These are phyloP conservation scores for Alternaria arborescens DNA, from an alignment of 2,329 filamentous ascomycete genomes.

Conservation along the genomic window DNA sequence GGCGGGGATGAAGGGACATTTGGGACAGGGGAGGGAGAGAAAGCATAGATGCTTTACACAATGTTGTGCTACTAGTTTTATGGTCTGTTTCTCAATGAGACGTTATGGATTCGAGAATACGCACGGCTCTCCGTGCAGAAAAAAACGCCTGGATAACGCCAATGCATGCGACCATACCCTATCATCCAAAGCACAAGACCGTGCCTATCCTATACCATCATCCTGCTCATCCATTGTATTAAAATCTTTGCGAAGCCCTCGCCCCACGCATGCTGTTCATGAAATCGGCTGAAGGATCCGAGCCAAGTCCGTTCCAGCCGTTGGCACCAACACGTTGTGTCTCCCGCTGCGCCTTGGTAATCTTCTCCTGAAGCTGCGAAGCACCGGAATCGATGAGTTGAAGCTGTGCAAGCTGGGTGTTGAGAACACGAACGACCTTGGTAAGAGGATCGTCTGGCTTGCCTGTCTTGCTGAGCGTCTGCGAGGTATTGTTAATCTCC, in stretches of 20 bases:
- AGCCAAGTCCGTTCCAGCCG: slow-evolving; percentile 63
- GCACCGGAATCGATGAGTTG: slow-evolving; percentile 93
- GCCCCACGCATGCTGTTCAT: slow-evolving; percentile 85
- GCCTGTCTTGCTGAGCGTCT: slow-evolving; percentile 84
- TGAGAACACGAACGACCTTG: slow-evolving; percentile 94
- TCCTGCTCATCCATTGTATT: slow-evolving; percentile 34
- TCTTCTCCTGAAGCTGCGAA: slow-evolving; percentile 80
- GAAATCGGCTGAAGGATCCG: slow-evolving; percentile 84
- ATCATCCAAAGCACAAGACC: not conserved
- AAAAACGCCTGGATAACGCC: slow-evolving; percentile 6
- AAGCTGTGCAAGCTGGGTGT: slow-evolving; percentile 88
- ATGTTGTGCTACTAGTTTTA: not conserved
- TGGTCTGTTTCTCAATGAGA: not conserved
- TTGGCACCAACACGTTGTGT: slow-evolving; percentile 66
- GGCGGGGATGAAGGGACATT: not conserved
- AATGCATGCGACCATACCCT: slow-evolving; percentile 5
- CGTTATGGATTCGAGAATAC: not conserved
- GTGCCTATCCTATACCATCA: not conserved
- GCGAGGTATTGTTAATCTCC: slow-evolving; percentile 94
- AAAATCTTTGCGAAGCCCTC: slow-evolving; percentile 38
- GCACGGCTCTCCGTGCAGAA: not conserved
- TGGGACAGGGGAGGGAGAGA: not conserved
- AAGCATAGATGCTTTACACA: not conserved
- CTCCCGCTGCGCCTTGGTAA: slow-evolving; percentile 81
- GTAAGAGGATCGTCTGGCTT: slow-evolving; percentile 74